Evolutionary conservation across 2,329 filamentous ascomycete species (phyloP), one percentile per base, ranked within the genome.

Genomic region (Ceratocystis huliohia): DNA sequence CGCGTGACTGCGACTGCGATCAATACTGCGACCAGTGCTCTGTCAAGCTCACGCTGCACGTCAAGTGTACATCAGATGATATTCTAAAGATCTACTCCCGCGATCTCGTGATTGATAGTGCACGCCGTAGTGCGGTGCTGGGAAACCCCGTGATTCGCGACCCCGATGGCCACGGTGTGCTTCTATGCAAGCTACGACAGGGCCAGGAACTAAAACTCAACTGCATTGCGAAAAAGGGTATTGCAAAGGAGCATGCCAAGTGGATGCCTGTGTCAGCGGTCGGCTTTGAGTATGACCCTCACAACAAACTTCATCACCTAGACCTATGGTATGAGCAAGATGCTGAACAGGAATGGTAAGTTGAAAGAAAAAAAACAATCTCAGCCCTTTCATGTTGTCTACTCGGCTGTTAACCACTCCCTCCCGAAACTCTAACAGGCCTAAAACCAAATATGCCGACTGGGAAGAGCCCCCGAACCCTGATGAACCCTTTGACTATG

Each of bases 181-280:
- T 97, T 71, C 93, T 99, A 70, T 89, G 88, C 73, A 97, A 97
- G 80, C 79, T 99, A 73, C 83, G 93, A 67, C 88, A 87, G 73
- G 91, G 88, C 1, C 94, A 99, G 77, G 91, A 96, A 76, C 79
- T 99, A 68, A 88, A 91, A 75, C 84, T 99, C 73, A 89, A 84
- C 69, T 97, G 93, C 74, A 88, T 96, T 70, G 94, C 93, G 63
- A 96, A 96, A 81, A 97, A 97, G 81, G 94, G 94, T 0, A 97
- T 97, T 70, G 92, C 93, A 46, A 99, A 99, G 80, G 94, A 99
- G 76, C 94, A 99, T 76, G 90, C 94, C 8, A 99, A 99, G 77
- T 99, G 94, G 94, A 89, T 91, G 72, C 92, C 94, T 1, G 93
- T 89, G 45, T 84, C 91, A 50, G 94, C 94, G 2, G 87, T 99